These are phyloP conservation scores for Vishniacozyma victoriae DNA, from an alignment of 768 basidiomycete species.

Conservation along the genomic window DNA sequence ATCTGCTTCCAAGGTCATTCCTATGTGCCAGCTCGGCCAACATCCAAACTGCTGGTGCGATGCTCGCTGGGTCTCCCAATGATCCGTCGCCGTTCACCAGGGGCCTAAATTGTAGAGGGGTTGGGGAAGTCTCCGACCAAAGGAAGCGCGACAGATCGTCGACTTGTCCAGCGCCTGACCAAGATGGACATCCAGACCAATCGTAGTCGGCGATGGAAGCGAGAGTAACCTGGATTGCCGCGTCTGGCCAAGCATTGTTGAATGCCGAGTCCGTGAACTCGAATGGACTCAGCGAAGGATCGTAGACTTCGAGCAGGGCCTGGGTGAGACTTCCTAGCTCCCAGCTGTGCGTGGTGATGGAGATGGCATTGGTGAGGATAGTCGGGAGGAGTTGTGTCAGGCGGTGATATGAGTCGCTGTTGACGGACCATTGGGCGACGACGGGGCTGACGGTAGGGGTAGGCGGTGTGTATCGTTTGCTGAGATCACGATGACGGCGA, in stretches of 20 bases:
- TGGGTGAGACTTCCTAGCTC: conserved; percentile 11
- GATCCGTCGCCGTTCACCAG: conserved; percentile 14
- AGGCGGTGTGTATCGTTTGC: not conserved
- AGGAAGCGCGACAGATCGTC: conserved; percentile 2
- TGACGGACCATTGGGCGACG: conserved; percentile 1
- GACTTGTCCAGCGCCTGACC: not conserved
- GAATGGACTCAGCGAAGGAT: conserved; percentile 10
- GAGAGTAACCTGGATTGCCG: not conserved
- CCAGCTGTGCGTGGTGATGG: conserved; percentile 13
- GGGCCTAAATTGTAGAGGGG: not conserved
- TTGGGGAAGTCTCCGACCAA: not conserved
- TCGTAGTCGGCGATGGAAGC: conserved; percentile 1
- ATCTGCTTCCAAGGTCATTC: not conserved
- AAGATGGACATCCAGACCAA: conserved; percentile 5
- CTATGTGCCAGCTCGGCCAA: not conserved
- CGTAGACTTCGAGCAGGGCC: conserved; percentile 8
- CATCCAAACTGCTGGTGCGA: conserved; percentile 7
- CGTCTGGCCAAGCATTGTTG: not conserved
- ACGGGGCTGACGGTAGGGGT: not conserved
- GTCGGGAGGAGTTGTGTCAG: conserved; percentile 5
- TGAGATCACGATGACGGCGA: no score
- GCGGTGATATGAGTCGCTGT: conserved; percentile 1
- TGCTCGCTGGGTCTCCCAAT: conserved; percentile 9
- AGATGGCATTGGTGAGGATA: conserved; percentile 7
- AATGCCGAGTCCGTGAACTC: not conserved